These are phyloP conservation scores for Sclerotiophoma versabilis DNA, from an alignment of 2,329 filamentous ascomycete genomes.

Conservation along the genomic window DNA sequence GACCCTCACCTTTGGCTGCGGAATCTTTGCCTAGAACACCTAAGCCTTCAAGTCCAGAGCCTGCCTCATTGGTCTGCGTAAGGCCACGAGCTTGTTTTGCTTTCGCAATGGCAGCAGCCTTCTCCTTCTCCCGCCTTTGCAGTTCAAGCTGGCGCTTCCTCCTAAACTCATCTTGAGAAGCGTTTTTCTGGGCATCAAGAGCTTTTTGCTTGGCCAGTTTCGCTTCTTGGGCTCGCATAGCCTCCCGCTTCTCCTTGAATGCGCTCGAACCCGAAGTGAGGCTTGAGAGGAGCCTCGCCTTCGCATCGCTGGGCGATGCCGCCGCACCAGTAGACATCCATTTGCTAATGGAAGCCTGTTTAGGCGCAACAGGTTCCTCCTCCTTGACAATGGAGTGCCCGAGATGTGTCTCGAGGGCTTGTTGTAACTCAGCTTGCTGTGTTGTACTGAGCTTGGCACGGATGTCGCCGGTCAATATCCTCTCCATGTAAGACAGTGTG, in stretches of 20 bases:
- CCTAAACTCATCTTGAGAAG: slow-evolving; percentile 63
- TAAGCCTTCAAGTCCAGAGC: slow-evolving; percentile 77
- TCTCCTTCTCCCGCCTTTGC: slow-evolving; percentile 75
- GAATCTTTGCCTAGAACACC: slow-evolving; percentile 81
- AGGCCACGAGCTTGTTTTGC: slow-evolving; percentile 65
- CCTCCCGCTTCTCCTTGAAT: slow-evolving; percentile 39
- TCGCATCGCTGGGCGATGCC: slow-evolving; percentile 28
- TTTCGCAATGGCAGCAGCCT: slow-evolving; percentile 74
- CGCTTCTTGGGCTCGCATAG: slow-evolving; percentile 29
- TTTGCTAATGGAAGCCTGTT: slow-evolving; percentile 51
- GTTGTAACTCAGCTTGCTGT: slow-evolving; percentile 82
- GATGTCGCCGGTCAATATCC: slow-evolving; percentile 69
- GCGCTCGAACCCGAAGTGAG: slow-evolving; percentile 37
- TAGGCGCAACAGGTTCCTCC: slow-evolving; percentile 45
- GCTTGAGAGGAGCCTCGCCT: slow-evolving; percentile 40
- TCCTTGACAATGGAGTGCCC: slow-evolving; percentile 47
- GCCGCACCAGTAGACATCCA: slow-evolving; percentile 48
- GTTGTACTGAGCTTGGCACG: slow-evolving; percentile 81
- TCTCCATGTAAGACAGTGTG: slow-evolving; percentile 68
- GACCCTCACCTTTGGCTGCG: slow-evolving; percentile 75
- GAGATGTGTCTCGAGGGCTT: slow-evolving; percentile 64
- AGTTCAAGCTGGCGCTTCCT: slow-evolving; percentile 77
- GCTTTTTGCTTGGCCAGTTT: slow-evolving; percentile 37
- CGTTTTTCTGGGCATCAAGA: slow-evolving; percentile 35
- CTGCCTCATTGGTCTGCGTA: slow-evolving; percentile 72